A percentile compares a stretch with the other conserved stretches of the same genome.
phyloP scores from a whole-genome alignment of 805 yeast species.

The Kazachstania viticola region DNA sequence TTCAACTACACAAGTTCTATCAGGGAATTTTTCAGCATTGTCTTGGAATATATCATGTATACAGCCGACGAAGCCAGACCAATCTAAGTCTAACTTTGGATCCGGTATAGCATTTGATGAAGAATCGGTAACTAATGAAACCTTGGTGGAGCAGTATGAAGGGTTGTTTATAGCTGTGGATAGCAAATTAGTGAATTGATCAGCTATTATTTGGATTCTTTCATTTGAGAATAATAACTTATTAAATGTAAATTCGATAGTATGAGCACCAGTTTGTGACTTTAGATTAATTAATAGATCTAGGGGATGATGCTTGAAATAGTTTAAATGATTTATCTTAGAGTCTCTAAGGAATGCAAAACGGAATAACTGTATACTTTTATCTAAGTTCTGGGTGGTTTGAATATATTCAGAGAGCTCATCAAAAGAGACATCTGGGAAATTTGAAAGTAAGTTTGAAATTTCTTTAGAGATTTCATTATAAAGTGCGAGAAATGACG shows the following conservation, averaged over 20 bases:
- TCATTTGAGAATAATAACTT: conserved; percentile 58
- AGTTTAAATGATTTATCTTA: conserved; percentile 18
- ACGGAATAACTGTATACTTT: conserved; percentile 52
- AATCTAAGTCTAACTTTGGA: conserved; percentile 77
- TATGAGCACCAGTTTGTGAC: conserved; percentile 5
- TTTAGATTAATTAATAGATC: conserved; percentile 33
- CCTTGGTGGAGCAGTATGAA: conserved; percentile 39
- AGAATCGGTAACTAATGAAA: conserved; percentile 56
- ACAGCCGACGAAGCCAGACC: conserved; percentile 88
- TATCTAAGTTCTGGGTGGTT: conserved; percentile 37
- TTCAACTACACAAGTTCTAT: conserved; percentile 84
- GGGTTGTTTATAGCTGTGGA: conserved; percentile 29
- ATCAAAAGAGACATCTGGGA: conserved; percentile 33
- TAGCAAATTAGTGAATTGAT: conserved; percentile 55
- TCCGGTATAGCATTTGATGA: conserved; percentile 64
- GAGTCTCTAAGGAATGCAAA: conserved; percentile 33
- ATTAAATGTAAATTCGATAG: conserved; percentile 42
- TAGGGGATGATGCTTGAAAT: conserved; percentile 29
- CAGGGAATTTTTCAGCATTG: conserved; percentile 78
- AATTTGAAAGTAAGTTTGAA: conserved; percentile 19
- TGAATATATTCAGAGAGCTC: conserved; percentile 46
- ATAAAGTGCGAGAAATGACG: conserved; percentile 45
- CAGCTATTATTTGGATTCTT: conserved; percentile 58
- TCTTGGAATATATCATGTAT: conserved; percentile 90
- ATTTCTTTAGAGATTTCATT: conserved; percentile 31